Evolutionary conservation across 139 green algal species (phyloP).

Genomic region (Chlorella sp.): DNA sequence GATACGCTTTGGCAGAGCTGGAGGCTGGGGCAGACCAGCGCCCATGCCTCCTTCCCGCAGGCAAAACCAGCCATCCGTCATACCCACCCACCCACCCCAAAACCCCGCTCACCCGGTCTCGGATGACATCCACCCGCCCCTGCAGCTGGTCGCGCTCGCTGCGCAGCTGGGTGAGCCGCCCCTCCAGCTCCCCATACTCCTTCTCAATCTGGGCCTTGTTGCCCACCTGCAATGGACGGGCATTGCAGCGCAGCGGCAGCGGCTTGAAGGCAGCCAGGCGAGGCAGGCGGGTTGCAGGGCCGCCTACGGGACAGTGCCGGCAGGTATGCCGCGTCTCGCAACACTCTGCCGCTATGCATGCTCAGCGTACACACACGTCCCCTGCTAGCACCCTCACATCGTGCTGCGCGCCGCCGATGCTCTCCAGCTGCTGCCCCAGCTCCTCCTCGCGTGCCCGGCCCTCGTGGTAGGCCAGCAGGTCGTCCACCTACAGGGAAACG

Average conservation of each 20-base stretch:
- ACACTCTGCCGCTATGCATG: neutral
- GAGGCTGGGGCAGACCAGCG: no score
- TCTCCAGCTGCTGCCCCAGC: conserved; percentile 43
- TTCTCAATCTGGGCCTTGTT: conserved; percentile 4
- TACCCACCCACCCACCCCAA: neutral
- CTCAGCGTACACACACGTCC: neutral
- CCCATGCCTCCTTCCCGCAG: no score
- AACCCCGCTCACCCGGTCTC: conserved; percentile 30
- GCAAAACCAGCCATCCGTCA: no score
- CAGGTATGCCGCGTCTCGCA: no score
- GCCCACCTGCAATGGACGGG: conserved; percentile 43
- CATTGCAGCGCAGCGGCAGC: no score
- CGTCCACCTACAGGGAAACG: conserved; percentile 38
- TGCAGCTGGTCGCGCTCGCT: conserved; percentile 40
- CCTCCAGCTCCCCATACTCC: neutral
- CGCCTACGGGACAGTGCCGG: no score
- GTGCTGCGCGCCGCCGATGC: neutral
- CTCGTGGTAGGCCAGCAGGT: conserved; percentile 52
- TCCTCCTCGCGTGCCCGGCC: conserved; percentile 47
- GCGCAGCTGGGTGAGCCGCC: conserved; percentile 15
- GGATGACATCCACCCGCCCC: conserved; percentile 48
- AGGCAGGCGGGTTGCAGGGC: no score
- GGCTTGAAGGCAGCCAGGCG: no score
- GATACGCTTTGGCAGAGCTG: no score
- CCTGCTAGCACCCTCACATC: neutral